Percentiles rank a stretch among this genome's conserved stretches.
These are phyloP conservation scores for Torulaspora indica DNA, from an alignment of 805 yeast genomes.

Conservation along the genomic window DNA sequence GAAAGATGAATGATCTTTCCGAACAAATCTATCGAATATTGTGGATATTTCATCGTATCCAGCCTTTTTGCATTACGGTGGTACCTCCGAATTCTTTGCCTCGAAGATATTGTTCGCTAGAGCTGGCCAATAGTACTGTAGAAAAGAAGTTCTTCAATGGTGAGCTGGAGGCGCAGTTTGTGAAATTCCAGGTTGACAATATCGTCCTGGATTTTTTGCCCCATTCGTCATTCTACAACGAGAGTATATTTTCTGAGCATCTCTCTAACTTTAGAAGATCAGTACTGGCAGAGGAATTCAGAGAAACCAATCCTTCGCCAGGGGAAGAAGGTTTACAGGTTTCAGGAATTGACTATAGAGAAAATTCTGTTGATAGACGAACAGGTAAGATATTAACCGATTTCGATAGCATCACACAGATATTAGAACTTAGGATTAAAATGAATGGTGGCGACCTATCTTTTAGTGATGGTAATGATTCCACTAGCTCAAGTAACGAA, in stretches of 20 bases:
- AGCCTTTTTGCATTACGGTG: slow-evolving; percentile 75
- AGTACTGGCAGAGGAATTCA: slow-evolving; percentile 44
- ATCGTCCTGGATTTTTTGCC: slow-evolving; percentile 36
- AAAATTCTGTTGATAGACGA: slow-evolving; percentile 70
- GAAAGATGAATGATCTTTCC: slow-evolving; percentile 31
- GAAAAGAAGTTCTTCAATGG: slow-evolving; percentile 76
- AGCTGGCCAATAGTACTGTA: slow-evolving; percentile 86
- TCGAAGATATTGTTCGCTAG: slow-evolving; percentile 66
- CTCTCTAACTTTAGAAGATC: slow-evolving; percentile 61
- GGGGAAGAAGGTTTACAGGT: slow-evolving; percentile 46
- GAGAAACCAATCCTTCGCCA: slow-evolving; percentile 2
- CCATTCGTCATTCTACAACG: slow-evolving; percentile 32
- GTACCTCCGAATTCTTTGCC: slow-evolving; percentile 81
- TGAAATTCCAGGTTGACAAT: slow-evolving; percentile 54
- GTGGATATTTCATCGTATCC: slow-evolving; percentile 58
- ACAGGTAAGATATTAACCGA: slow-evolving; percentile 70
- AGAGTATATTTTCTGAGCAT: slow-evolving; percentile 41
- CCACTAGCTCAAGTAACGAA: slow-evolving; percentile 32
- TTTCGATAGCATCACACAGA: slow-evolving; percentile 64
- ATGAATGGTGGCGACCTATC: slow-evolving; percentile 79
- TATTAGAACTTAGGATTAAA: slow-evolving; percentile 72
- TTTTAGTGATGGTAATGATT: slow-evolving; percentile 43
- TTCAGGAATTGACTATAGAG: slow-evolving; percentile 77
- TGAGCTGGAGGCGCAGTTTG: slow-evolving; percentile 68
- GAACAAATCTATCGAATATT: slow-evolving; percentile 36